phyloP scores from a whole-genome alignment of 1,284 basidiomycete genomes.

The Sporisorium iseilematis-ciliati region DNA sequence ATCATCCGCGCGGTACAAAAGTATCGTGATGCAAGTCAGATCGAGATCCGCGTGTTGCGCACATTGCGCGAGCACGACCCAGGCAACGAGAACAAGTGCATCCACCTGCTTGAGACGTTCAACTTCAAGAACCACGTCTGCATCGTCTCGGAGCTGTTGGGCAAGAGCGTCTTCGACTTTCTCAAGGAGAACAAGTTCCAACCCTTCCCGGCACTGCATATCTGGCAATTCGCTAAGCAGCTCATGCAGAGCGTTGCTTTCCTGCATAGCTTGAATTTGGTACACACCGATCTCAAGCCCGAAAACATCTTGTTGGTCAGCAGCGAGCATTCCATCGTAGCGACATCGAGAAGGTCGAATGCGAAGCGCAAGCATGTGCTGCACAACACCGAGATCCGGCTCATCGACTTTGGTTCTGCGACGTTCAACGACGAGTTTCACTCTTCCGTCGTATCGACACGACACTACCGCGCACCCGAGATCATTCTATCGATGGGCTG shows the following conservation, averaged over 20 bases:
- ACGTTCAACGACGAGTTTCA: constrained; percentile 99
- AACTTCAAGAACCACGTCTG: constrained; percentile 98
- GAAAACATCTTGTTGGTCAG: constrained; percentile 85
- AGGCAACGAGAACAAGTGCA: constrained; percentile 92
- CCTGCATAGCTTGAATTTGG: constrained; percentile 88
- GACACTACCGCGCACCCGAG: constrained; percentile 98
- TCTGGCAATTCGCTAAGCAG: constrained; percentile 94
- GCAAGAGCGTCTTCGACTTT: constrained; percentile 99
- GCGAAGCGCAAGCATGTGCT: constrained; percentile 74
- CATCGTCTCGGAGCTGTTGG: constrained; percentile 93
- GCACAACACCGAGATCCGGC: constrained; percentile 88
- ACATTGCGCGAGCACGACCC: constrained; percentile 92
- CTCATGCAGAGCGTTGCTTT: constrained; percentile 93
- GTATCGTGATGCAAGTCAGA: constrained; percentile 96
- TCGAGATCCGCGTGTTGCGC: constrained; percentile 94
- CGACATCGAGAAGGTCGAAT: constrained; percentile 55
- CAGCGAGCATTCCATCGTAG: constrained; percentile 76
- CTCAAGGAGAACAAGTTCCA: constrained; percentile 97
- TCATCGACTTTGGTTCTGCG: constrained; percentile 99
- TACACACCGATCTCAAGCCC: constrained; percentile 98
- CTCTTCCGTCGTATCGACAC: constrained; percentile 94
- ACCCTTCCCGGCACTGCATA: constrained; percentile 94
- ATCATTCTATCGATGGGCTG: constrained; percentile 95
- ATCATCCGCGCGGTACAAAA: constrained; percentile 78
- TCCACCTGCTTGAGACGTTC: constrained; percentile 93